Base-by-base conservation (phyloP, 2,329 filamentous ascomycete genomes). In the Neonectria magnoliae region DNA sequence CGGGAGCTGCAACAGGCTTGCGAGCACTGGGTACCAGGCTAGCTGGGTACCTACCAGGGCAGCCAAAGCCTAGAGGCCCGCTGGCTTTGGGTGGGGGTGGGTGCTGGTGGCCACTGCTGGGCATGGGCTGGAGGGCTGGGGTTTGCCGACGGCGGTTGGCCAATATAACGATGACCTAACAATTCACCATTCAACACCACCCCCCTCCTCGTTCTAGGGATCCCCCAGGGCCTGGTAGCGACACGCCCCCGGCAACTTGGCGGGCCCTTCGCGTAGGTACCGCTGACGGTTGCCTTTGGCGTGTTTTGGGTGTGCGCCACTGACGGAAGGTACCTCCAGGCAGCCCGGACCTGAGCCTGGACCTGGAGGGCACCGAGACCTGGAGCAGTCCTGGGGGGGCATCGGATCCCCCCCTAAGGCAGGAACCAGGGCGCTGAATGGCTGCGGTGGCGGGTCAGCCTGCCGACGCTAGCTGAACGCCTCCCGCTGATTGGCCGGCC, bases 401-500 rank as follows among this genome's bases (percentile, higher is more conserved):
- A 36, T 7, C 14, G 31, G 58, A 38, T 33, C 54, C 27, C 63
- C 60, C 60, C 54, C 53, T 64, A 60, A 63, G 57, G 61, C 63
- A 68, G 61, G 66, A 68, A 68, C 66, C 56, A 59, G 66, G 51
- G 53, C 60, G 64, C 62, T 71, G 67, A 71, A 54, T 72, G 72
- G 71, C 60, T 67, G 42, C 38, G 36, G 58, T 58, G 57, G 57
- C 56, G 66, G 68, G 48, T 55, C 58, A 61, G 51, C 58, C 48
- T 51, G 57, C 48, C 60, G 31, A 62, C 63, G 57, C 60, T 67
- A 71, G 59, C 54, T 54, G 25, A 20, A 50, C 27, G 41, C 8
- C 22, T 16, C 22, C 20, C 50, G 38, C 25, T 69, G 50, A 74
- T 74, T 74, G 72, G 72, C 29, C 59, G 42, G 33, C n/a, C 36